Conservation (phyloP, 129 eudicot species). For the Mikania micrantha region DNA sequence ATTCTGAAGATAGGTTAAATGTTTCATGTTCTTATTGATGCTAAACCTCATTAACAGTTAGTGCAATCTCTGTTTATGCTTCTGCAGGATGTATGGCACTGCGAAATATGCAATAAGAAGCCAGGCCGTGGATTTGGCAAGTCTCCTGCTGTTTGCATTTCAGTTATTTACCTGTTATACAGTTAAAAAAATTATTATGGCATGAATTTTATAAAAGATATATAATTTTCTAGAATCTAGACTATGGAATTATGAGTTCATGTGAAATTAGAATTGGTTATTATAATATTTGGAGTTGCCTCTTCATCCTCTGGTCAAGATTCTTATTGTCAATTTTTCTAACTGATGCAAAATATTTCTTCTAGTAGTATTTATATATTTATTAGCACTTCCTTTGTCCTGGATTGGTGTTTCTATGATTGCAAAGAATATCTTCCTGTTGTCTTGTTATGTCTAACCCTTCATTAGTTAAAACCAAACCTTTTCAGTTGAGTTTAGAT, state of each 20-base stretch:
- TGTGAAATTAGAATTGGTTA: not conserved
- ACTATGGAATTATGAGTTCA: not conserved
- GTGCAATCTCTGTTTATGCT: conserved; percentile 7
- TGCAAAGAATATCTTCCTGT: too few relatives aligned
- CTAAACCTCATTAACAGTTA: too few relatives aligned
- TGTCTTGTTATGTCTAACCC: too few relatives aligned
- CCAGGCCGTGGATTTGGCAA: conserved; percentile 99
- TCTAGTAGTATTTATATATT: too few relatives aligned
- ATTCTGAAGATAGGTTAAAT: too few relatives aligned
- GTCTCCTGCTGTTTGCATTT: conserved; percentile 4
- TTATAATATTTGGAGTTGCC: not conserved
- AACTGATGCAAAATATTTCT: too few relatives aligned
- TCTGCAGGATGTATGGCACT: conserved; percentile 98
- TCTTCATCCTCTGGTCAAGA: not conserved
- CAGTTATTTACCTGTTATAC: not conserved
- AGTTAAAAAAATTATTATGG: not conserved
- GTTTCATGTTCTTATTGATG: too few relatives aligned
- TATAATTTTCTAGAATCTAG: too few relatives aligned
- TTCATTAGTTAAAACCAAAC: too few relatives aligned
- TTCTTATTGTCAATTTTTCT: not conserved
- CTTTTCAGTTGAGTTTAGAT: too few relatives aligned
- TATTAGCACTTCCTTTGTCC: too few relatives aligned
- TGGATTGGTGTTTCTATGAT: too few relatives aligned
- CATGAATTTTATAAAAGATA: not conserved
- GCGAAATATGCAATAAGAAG: conserved; percentile 95